Base-by-base conservation (phyloP, 2,329 filamentous ascomycete genomes). In the Aspergillus sp. region DNA sequence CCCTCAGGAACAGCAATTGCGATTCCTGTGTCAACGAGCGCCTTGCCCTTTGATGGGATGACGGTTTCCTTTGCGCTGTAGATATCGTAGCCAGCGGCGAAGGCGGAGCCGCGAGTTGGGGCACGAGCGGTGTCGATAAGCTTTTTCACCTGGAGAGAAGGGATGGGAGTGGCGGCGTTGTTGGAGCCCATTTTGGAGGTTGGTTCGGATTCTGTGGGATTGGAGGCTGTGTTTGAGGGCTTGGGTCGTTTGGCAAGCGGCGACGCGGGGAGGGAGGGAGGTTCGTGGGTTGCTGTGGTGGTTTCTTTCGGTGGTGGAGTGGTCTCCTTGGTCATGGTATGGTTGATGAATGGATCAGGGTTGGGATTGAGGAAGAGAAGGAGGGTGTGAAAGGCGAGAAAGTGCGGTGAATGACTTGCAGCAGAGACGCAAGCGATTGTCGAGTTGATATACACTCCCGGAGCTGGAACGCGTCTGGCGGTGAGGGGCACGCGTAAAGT, bases 21-120 rank as follows among this genome's bases (percentile, higher is more conserved):
- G 62, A 99, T 89, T 68, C 95, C 93, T 0, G 95, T 98, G 68
- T 93, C 90, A 39, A 98, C 92, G 31, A 97, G 79, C 0, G 81
- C 91, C 77, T 96, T 92, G 65, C 92, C 93, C 59, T 90, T 83
- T 2, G 90, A 87, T 0, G 93, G 93, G 56, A 99, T 87, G 2
- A 84, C 83, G 4, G 87, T 88, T 39, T 89, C 85, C 69, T 86
- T 85, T 2, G 91, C 85, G 52, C 81, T 89, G 77, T 97, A 98
- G 58, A 99, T 73, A 76, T 99, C 95, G 78, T 98, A 98, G 37
- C 95, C 95, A 1, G 95, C 95, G 1, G 95, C 91, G 70, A 90
- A 93, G 52, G 87, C 89, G 64, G 90, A 96, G 65, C 95, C 95
- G 55, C 93, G 87, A 0, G 91, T 98, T 11, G 95, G 95, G 23